These are phyloP conservation scores for Spiromastix sp. DNA, from an alignment of 2,329 filamentous ascomycete genomes.

Conservation along the genomic window DNA sequence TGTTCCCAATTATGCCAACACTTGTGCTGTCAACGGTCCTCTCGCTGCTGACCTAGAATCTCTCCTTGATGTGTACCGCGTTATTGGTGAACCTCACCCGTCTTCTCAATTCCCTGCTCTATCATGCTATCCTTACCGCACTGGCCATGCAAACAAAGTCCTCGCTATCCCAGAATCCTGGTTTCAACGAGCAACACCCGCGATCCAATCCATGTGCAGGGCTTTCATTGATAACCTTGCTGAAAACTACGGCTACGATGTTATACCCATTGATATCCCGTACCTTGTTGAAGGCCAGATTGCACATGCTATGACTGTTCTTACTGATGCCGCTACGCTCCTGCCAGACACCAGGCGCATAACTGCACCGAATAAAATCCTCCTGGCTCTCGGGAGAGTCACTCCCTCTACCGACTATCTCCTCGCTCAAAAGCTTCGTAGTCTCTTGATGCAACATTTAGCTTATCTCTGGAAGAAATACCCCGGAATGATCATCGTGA, in stretches of 20 bases:
- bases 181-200: conserved; percentile 53
- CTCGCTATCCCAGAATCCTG: conserved; percentile 57
- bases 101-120: conserved; percentile 40
- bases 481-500: conserved; percentile 63
- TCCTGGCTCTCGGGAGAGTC: conserved; percentile 50
- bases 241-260: conserved; percentile 17
- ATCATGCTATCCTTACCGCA: conserved; percentile 27
- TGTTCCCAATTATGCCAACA: conserved; percentile 44
- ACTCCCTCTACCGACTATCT: conserved; percentile 57
- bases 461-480: conserved; percentile 55
- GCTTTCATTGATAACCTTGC: conserved; percentile 43
- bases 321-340: conserved; percentile 50
- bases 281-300: conserved; percentile 54
- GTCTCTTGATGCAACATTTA: conserved; percentile 63
- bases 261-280: conserved; percentile 39
- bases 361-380: conserved; percentile 38
- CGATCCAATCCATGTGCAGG: conserved; percentile 49
- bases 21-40: conserved; percentile 55
- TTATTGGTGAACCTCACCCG: conserved; percentile 60
- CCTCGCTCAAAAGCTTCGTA: conserved; percentile 58
- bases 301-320: conserved; percentile 63
- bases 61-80: conserved; percentile 62
- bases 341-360: conserved; percentile 24
- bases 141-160: conserved; percentile 43
- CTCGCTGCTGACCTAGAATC: conserved; percentile 62